A percentile compares a stretch with the other conserved stretches of the same genome.
phyloP scores from a whole-genome alignment of 306 rosid species.

The Ammopiptanthus mongolicus region DNA sequence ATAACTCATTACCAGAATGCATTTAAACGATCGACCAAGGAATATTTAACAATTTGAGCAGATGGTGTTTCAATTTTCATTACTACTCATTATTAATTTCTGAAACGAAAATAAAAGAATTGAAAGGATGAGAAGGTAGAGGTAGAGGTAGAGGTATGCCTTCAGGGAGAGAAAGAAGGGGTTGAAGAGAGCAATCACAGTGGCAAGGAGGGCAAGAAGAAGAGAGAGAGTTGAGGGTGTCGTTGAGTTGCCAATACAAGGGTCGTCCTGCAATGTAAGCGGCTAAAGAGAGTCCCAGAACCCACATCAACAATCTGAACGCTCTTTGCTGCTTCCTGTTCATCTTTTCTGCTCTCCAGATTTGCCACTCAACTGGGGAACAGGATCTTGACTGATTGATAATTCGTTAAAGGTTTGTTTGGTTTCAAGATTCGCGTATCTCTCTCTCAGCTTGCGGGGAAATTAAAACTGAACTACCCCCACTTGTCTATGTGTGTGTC shows the following conservation, averaged over 20 bases:
- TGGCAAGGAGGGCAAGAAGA: slow-evolving; percentile 38
- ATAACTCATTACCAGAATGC: neutral
- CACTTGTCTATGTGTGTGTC: slow-evolving; percentile 8
- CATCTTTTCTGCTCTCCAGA: slow-evolving; percentile 8
- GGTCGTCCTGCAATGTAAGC: slow-evolving; percentile 46
- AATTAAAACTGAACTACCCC: neutral
- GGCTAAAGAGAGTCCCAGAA: slow-evolving; percentile 21
- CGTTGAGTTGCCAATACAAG: slow-evolving; percentile 35
- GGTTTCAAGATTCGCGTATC: slow-evolving; percentile 23
- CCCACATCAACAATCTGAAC: slow-evolving; percentile 32
- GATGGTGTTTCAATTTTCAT: neutral
- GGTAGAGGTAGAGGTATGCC: slow-evolving; percentile 23
- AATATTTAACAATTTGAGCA: too few species aligned
- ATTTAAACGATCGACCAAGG: neutral
- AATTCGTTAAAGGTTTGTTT: slow-evolving; percentile 16
- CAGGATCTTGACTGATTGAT: slow-evolving; percentile 25
- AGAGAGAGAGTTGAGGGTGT: slow-evolving; percentile 23
- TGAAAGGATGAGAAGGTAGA: neutral
- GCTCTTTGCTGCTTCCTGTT: slow-evolving; percentile 33
- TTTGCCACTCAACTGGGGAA: neutral
- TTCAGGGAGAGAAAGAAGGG: slow-evolving; percentile 39
- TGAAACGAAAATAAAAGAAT: too few species aligned
- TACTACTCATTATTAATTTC: too few species aligned
- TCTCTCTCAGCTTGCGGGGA: neutral
- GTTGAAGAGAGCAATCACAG: slow-evolving; percentile 50